Evolutionary conservation across 148 eudicot species (phyloP), one percentile per base, ranked within the genome.

Genomic region (Polygonum aviculare): DNA sequence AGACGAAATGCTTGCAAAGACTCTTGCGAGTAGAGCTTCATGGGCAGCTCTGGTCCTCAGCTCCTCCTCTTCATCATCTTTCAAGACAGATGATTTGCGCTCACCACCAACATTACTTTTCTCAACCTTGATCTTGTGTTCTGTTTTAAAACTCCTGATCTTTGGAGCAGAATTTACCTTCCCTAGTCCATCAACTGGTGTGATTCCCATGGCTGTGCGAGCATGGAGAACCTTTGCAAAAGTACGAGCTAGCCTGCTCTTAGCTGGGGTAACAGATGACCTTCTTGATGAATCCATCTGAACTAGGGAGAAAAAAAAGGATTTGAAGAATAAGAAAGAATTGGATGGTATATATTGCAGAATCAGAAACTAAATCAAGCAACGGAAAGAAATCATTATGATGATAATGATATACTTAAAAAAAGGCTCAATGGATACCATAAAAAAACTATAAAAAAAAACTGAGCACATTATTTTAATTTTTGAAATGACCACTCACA

Each of bases 21-120:
- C 47, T 72, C 87, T 91, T 0, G 98, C 97, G 49, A 96, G 77
- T 65, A 96, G 90, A 75, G 99, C 94, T 78, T 90, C 93, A 10
- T 70, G 75, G 5, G 83, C 84, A 8, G 75, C 74, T 76, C 77
- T 83, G 12, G 79, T 78, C 16, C 72, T 75, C 11, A 72, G 78
- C 63, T 76, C 55, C 49, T 82, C 86, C 49, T 82, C 86, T 76
- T 85, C 84, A 80, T 87, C 87, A 80, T 87, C 87, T 72, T 79
- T 84, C 2, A 75, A 82, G 40, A 69, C 82, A 15, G 65, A 74
- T 8, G 84, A 65, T 76, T 57, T 83, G 78, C 77, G 50, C 67
- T 76, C 73, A 55, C 72, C 85, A 83, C 18, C 71, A 73, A 77
- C 85, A 67, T 78, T 79, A 41, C 77, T 72, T 26, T 69, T 35